Evolutionary conservation across 352 stramenopile species (phyloP).

Genomic region (Phytophthora agathidicida): DNA sequence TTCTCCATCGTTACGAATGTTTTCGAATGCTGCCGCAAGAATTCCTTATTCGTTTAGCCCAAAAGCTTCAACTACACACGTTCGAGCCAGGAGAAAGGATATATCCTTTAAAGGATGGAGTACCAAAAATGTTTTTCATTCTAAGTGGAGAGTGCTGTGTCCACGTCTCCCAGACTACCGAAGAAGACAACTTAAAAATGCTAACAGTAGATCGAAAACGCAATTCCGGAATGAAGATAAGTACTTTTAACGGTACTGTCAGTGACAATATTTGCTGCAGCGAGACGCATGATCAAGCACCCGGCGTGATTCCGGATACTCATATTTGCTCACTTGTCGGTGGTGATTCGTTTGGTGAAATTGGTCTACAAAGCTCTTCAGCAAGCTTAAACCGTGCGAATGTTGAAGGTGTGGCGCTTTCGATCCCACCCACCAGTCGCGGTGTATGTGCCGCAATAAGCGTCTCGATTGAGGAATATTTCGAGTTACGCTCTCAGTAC

Average conservation of each 20-base stretch:
- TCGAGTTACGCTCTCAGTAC: slow-evolving; percentile 18
- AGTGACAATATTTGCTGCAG: not conserved
- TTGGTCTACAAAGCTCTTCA: slow-evolving; percentile 8
- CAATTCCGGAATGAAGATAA: not conserved
- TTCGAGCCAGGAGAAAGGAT: slow-evolving; percentile 42
- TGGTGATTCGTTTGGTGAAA: slow-evolving; percentile 49
- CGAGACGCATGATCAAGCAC: not conserved
- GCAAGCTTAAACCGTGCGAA: not conserved
- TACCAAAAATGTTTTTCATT: slow-evolving; percentile 41
- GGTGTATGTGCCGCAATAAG: slow-evolving; percentile 25
- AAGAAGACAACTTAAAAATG: slow-evolving; percentile 19
- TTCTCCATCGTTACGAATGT: slow-evolving; percentile 46
- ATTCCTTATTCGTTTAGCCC: slow-evolving; percentile 33
- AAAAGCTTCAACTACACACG: slow-evolving; percentile 34
- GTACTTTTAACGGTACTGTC: not conserved
- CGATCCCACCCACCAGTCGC: slow-evolving; percentile 26
- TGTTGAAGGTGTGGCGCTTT: slow-evolving; percentile 38
- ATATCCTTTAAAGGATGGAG: slow-evolving; percentile 13
- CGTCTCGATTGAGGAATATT: slow-evolving; percentile 40
- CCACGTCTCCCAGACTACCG: slow-evolving; percentile 17
- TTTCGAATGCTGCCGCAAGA: slow-evolving; percentile 41
- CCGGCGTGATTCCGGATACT: not conserved
- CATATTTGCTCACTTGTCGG: slow-evolving; percentile 46
- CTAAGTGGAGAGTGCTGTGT: slow-evolving; percentile 49
- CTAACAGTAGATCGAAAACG: not conserved